Evolutionary conservation across 805 yeast genomes (phyloP), one percentile per base, ranked within the genome.

Genomic region (Pichia heedii): DNA sequence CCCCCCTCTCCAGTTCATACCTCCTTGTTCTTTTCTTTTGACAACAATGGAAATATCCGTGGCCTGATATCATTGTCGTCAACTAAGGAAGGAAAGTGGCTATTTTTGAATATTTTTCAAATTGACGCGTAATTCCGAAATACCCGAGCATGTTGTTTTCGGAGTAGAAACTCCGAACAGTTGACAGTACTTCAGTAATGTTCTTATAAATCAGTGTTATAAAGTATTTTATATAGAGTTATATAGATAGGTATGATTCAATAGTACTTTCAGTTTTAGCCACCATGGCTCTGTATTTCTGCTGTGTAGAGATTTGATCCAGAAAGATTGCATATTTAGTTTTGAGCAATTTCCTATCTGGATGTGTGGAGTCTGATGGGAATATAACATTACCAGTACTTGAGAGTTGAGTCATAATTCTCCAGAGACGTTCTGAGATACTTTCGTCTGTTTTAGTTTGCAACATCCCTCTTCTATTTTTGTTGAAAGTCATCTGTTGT

Each of bases 261-360:
- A 64, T 63, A 10, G 64, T 66, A 16, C 50, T 53, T 48, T 65
- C 68, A 1, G 66, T 68, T 34, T 58, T 61, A 51, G 79, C 84
- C 37, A 90, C 87, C 67, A 76, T 58, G 21, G 67, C 62, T 60
- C 97, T 75, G 65, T 86, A 90, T 54, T 71, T 76, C 55, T 74
- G 81, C 65, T 93, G 97, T 24, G 82, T 74, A 52, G 69, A 76
- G 37, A 94, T 87, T 76, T 86, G 93, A 57, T 90, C 96, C 44
- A 86, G 68, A 73, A 87, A 88, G 36, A 90, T 76, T 63, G 78
- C 74, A 69, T 87, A 93, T 65, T 93, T 93, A 33, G 81, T 83
- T 47, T 74, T 67, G 60, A 93, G 71, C 47, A 93, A 69, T 52
- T 70, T 68, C 54, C 87, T 71, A 62, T 86, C 95, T 0, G 84